Percentiles rank a stretch among this genome's conserved stretches.
Conservation (phyloP, 1,139 yeast species). For the Taiozyma sp. region DNA sequence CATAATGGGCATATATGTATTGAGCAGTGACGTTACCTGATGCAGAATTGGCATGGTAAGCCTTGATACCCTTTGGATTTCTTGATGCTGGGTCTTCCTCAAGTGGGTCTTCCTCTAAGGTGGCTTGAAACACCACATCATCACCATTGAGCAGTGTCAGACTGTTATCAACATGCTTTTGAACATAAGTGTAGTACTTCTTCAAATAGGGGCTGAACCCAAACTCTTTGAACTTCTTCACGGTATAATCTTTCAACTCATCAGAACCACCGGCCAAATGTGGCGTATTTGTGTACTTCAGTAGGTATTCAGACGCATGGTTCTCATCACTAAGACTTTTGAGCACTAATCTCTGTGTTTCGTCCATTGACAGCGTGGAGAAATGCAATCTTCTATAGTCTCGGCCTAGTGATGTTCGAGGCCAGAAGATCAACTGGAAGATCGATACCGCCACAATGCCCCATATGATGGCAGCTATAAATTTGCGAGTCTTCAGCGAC, state of each 20-base stretch:
- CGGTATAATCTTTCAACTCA: slow-evolving; percentile 36
- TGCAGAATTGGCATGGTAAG: slow-evolving; percentile 58
- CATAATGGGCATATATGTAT: slow-evolving; percentile 59
- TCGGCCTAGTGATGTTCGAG: slow-evolving; percentile 79
- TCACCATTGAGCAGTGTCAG: slow-evolving; percentile 36
- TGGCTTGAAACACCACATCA: slow-evolving; percentile 46
- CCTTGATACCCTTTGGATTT: slow-evolving; percentile 24
- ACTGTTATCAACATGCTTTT: slow-evolving; percentile 43
- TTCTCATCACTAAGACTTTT: slow-evolving; percentile 29
- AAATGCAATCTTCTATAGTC: slow-evolving; percentile 78
- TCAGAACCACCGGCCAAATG: slow-evolving; percentile 40
- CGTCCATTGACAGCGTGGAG: slow-evolving; percentile 55
- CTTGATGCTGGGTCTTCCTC: slow-evolving; percentile 55
- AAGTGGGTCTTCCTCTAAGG: slow-evolving; percentile 62
- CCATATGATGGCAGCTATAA: slow-evolving; percentile 21
- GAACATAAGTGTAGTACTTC: slow-evolving; percentile 51
- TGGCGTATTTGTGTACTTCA: slow-evolving; percentile 30
- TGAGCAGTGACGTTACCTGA: slow-evolving; percentile 52
- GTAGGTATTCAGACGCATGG: slow-evolving; percentile 32
- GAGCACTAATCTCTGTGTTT: slow-evolving; percentile 47
- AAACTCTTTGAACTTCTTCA: slow-evolving; percentile 32
- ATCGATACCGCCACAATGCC: slow-evolving; percentile 18
- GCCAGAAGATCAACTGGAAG: slow-evolving; percentile 57
- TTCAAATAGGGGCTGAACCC: slow-evolving; percentile 51
- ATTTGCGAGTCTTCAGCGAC: slow-evolving; percentile 13